Base-by-base conservation (phyloP, 208 protist genomes). In the Wallacemonas rigidus region DNA sequence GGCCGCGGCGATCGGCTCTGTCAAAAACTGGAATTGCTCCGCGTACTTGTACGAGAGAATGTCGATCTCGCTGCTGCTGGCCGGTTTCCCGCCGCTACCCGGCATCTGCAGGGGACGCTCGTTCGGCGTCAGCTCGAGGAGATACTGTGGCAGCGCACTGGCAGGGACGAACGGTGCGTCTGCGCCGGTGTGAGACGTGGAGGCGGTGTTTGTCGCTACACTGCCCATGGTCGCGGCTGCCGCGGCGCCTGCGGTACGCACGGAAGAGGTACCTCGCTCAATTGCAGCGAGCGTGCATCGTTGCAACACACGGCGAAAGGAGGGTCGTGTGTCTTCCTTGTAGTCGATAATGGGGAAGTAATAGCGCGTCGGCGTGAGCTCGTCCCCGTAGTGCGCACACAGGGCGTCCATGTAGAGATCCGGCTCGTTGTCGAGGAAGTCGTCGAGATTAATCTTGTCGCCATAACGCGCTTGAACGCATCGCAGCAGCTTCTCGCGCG, bases 21-120 rank as follows among this genome's bases (percentile, higher is more conserved):
- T 48, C 11, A 65, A 41, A 36, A 65, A 65, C 60, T 74, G 60
- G 67, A 95, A 95, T 81, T 96, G 86, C 7, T 85, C 79, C 26
- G 86, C 79, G 78, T 96, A 91, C 77, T 96, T 96, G 39, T 90
- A 73, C 12, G 85, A 79, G 9, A 96, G 70, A 51, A 93, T 81
- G 57, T 96, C 92, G 56, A 96, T 88, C 71, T 96, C 92, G 26
- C 50, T 65, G 41, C 60, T 75, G 63, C 41, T 77, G 26, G 38
- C 61, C 65, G 15, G 69, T 69, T 17, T 17, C 15, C 55, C 57
- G 26, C 48, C 67, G 48, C 72, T 58, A 2, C 54, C 68, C 5
- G 58, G 54, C 11, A 71, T 54, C 38, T 74, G 71, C 63, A 92
- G 75, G n/a, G 85, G 86, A 1, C 87, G 90, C 64, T 95, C 90